Evolutionary conservation across 495 filamentous ascomycete species (phyloP), one percentile per base, ranked within the genome.

Genomic region (Paragyromitra xinjiangensis): DNA sequence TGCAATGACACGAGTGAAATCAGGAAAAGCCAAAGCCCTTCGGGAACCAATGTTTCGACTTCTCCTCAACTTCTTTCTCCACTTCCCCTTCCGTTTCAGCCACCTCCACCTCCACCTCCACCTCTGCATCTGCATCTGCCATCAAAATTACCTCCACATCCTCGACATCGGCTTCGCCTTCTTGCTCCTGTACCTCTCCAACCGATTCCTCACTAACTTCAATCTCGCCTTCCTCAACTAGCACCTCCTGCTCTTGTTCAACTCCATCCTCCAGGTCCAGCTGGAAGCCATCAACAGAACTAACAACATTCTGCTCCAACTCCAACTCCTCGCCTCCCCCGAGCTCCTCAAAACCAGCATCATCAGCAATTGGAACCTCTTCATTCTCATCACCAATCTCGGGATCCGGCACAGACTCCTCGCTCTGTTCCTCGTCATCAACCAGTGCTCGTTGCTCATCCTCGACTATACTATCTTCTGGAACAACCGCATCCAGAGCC

Each of bases 21-120:
- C 24, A 69, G 19, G 67, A 69, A 34, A 69, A 69, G 0, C 67
- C 53, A 69, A 69, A 45, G 0, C 67, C 67, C 16, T 69, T 69
- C 19, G 40, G 40, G 5, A 69, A 69, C 40, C 39, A 56, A 39
- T 19, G 55, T 22, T 69, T 69, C 19, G 59, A 22, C 37, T 48
- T 65, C 42, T 65, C 42, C 22, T 50, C 42, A 1, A 24, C 61
- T 39, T 71, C 58, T 26, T 39, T 56, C n/a, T 48, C 55, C 11
- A 39, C 39, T 14, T 69, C 66, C 14, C 4, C 66, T 6, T 56
- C 51, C 2, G 16, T 8, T 9, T 40, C 59, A 6, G n/a, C 65
- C 7, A 14, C 34, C 37, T 56, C 51, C 19, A 29, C 50, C 19
- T 44, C 67, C 5, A 8, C 9, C 29, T 61, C 58, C 14, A 6